Evolutionary conservation across 2,329 filamentous ascomycete genomes (phyloP).

Genomic region (Leptosphaerulina australis): DNA sequence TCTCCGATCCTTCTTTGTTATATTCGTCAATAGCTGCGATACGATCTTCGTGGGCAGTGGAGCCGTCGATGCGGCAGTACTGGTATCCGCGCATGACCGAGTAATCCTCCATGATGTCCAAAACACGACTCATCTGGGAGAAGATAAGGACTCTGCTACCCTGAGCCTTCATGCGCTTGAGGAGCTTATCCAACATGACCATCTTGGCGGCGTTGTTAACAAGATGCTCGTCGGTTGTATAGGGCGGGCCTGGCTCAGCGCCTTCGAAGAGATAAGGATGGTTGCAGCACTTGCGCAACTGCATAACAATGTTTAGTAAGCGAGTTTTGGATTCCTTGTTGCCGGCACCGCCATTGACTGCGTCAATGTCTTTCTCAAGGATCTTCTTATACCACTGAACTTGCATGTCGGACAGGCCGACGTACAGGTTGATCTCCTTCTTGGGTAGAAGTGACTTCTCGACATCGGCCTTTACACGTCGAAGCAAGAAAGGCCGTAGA

Average conservation of each 20-base stretch:
- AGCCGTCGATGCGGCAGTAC: slow-evolving; percentile 96
- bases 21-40: slow-evolving; percentile 98
- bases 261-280: slow-evolving; percentile 98
- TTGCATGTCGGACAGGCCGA: slow-evolving; percentile 99
- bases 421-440: slow-evolving; percentile 95
- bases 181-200: slow-evolving; percentile 91
- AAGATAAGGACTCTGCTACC: slow-evolving; percentile 98
- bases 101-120: slow-evolving; percentile 98
- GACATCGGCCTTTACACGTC: slow-evolving; percentile 95
- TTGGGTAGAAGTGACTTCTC: slow-evolving; percentile 97
- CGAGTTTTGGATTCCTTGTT: slow-evolving; percentile 98
- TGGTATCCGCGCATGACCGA: slow-evolving; percentile 94
- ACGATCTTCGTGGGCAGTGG: slow-evolving; percentile 95
- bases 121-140: slow-evolving; percentile 96
- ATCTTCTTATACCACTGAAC: slow-evolving; percentile 99
- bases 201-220: slow-evolving; percentile 96
- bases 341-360: slow-evolving; percentile 93
- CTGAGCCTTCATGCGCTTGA: slow-evolving; percentile 80
- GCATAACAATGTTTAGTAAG: slow-evolving; percentile 98
- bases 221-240: slow-evolving; percentile 96
- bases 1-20: slow-evolving; percentile 90
- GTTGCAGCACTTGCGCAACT: slow-evolving; percentile 97
- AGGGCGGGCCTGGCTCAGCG: slow-evolving; percentile 93
- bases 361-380: slow-evolving; percentile 97
- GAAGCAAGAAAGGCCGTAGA: slow-evolving; percentile 88